These are phyloP conservation scores for Cladosporium colombiae DNA, from an alignment of 2,329 filamentous ascomycete species.

Conservation along the genomic window DNA sequence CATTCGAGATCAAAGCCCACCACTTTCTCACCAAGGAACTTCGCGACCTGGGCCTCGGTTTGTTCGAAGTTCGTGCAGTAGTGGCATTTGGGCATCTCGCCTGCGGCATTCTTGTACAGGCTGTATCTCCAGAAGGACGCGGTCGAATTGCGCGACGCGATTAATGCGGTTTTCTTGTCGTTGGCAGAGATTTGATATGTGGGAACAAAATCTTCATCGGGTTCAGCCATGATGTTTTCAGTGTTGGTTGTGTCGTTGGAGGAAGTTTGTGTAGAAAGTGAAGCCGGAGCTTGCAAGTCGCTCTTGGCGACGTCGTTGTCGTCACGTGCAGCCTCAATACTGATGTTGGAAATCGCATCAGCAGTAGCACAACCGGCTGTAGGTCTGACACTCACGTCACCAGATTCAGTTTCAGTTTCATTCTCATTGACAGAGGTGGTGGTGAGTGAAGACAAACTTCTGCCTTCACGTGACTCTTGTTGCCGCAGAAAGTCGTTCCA, in stretches of 20 bases:
- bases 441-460: not conserved
- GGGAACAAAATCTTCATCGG: slow-evolving; percentile 23
- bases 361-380: not conserved
- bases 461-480: not conserved
- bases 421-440: not conserved
- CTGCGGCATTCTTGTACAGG: slow-evolving; percentile 61
- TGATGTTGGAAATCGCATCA: not conserved
- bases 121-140: slow-evolving; percentile 62
- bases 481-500: not conserved
- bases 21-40: slow-evolving; percentile 69
- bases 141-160: slow-evolving; percentile 31
- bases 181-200: slow-evolving; percentile 32
- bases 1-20: slow-evolving; percentile 93
- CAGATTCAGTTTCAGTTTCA: not conserved
- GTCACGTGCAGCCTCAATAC: not conserved
- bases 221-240: not conserved
- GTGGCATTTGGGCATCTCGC: slow-evolving; percentile 65
- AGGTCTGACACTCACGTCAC: not conserved
- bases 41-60: slow-evolving; percentile 65
- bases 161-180: slow-evolving; percentile 31
- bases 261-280: slow-evolving; percentile 5
- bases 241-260: not conserved
- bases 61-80: slow-evolving; percentile 72
- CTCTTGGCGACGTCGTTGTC: slow-evolving; percentile 14
- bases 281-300: not conserved